Evolutionary conservation across 2,329 filamentous ascomycete genomes (phyloP), one percentile per base, ranked within the genome.

Genomic region (Trichoderma sp.): DNA sequence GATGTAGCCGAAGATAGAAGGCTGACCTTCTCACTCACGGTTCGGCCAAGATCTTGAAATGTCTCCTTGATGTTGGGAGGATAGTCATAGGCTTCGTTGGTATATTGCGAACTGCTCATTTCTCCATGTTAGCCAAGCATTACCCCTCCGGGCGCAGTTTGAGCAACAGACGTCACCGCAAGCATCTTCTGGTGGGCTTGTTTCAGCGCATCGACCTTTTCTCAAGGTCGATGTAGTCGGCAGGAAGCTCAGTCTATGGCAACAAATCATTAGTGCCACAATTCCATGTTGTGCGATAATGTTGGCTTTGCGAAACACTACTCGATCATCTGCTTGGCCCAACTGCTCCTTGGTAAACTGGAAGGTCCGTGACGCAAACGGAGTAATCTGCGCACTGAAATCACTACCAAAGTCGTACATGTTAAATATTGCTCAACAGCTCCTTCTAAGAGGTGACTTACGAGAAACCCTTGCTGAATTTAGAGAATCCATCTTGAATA

Each of bases 341-440:
- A 98, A 91, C 87, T 98, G 95, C 87, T 99, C 97, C 89, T 97
- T 98, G 84, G 98, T 94, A 88, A 96, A 97, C 88, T 99, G 97
- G 85, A 97, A 95, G 75, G 95, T 98, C 83, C 96, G 93, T 82
- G 95, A 93, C 79, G 95, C 95, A 84, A 97, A 98, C 45, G 97
- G 97, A 79, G 94, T 95, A 86, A 98, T 94, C 80, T 93, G 92
- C 79, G 94, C 93, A 83, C 95, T 95, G 82, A 91, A 84, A 82
- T 87, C 88, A 82, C 88, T 88, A 81, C 69, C 62, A 59, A 67
- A 18, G 24, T 71, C 41, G 68, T 75, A 71, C 66, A 11, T 68
- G 73, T 75, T 71, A 73, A 75, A 76, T n/a, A 33, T 29, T 33
- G 16, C n/a, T 12, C 12, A n/a, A 33, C 7, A 21, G 29, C 18